Base-by-base conservation (phyloP, 352 stramenopile genomes). In the Pythium rhizo-oryzae region DNA sequence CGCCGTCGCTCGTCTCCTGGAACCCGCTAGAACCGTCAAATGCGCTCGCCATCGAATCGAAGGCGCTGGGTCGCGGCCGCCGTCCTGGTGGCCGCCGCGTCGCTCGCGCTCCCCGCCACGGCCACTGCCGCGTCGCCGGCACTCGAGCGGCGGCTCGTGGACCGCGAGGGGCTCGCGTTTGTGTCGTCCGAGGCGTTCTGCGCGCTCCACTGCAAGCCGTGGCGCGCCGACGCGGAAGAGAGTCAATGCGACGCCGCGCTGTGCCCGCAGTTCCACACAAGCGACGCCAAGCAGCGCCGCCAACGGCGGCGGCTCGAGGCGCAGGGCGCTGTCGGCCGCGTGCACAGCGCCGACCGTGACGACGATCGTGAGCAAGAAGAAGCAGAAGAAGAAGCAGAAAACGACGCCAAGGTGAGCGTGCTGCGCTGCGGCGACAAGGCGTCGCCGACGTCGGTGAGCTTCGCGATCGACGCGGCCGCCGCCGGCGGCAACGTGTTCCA, bases 201-300 rank as follows among this genome's bases (percentile, higher is more conserved):
- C 66, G 57, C 69, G 44, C 81, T 82, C 71, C 79, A 92, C 76
- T 92, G 84, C 73, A 81, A 72, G 15, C 30, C 67, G 18, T 63
- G 43, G 24, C 66, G 67, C 7, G 43, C 47, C 7, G 41, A 59
- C 13, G 11, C 59, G 56, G 23, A 15, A 61, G 33, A 30, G 62
- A 67, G 15, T 13, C 24, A 70, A 61, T 74, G 68, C n/a, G 24
- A 46, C 46, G n/a, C 43, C 33, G 41, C 23, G n/a, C 55, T 21
- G 7, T 74, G 68, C 50, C 66, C 51, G 16, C 44, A 61, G 52
- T 53, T 54, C 47, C n/a, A 54, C 39, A 54, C 23, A 24, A 21
- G 16, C 43, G 44, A 33, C 49, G 35, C 11, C 18, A 52, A n/a
- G n/a, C n/a, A 12, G 41, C 41, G 41, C 6, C 41, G 41, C 4